A percentile compares a stretch with the other conserved stretches of the same genome.
Evolutionary conservation across 2,329 filamentous ascomycete species (phyloP).

Genomic region (Neophaeococcomyces mojaviensis): DNA sequence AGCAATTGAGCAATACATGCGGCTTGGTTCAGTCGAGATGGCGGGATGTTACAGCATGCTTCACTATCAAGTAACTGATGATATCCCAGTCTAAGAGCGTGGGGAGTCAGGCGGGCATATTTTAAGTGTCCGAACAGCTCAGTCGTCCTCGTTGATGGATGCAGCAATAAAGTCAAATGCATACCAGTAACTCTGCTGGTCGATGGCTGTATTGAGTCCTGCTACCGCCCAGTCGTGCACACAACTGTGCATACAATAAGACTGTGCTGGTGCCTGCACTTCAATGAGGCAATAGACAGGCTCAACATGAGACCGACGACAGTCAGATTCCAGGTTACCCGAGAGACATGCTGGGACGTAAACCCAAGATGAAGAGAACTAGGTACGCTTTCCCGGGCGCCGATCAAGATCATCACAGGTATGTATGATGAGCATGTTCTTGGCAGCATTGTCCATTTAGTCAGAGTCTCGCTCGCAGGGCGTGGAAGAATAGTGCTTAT

Average conservation of each 20-base stretch:
- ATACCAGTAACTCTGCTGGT: conserved; percentile 10
- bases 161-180: conserved; percentile 12
- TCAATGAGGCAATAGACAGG: conserved; percentile 13
- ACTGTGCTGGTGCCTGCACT: not conserved
- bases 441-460: no score
- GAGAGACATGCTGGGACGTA: no score
- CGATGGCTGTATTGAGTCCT: conserved; percentile 9
- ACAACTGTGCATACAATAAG: conserved; percentile 15
- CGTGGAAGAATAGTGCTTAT: no score
- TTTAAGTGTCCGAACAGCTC: not conserved
- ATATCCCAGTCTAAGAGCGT: not conserved
- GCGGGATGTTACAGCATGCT: not conserved
- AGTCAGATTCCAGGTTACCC: no score
- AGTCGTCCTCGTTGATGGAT: not conserved
- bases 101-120: not conserved
- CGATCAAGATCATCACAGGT: no score
- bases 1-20: not conserved
- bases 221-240: conserved; percentile 17
- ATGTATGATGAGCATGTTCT: no score
- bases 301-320: no score
- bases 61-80: not conserved
- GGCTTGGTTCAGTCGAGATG: not conserved
- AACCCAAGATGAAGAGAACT: no score
- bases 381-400: no score
- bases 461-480: no score